A percentile compares a stretch with the other conserved stretches of the same genome.
Conservation (phyloP, 495 filamentous ascomycete species). For the Aspergillus conjunctus region DNA sequence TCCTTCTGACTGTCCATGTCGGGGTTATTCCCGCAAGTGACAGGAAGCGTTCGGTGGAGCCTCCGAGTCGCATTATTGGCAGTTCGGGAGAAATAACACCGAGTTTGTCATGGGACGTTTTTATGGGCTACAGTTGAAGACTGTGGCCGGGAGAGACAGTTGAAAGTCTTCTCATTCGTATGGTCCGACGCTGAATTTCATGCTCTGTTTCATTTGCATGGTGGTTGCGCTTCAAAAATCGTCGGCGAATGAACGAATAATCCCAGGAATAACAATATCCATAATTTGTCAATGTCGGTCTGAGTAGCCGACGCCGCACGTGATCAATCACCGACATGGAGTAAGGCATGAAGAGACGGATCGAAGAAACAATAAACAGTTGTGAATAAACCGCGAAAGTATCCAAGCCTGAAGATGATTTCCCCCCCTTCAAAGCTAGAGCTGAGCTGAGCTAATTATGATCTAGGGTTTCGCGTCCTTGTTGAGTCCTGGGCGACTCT, state of each 20-base stretch:
- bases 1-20: background rate
- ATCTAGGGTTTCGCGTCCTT: no score
- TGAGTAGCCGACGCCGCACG: background rate
- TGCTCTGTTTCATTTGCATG: background rate
- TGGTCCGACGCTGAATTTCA: background rate
- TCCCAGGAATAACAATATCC: no score
- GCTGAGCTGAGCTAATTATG: background rate
- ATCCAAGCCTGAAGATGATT: background rate
- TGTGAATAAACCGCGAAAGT: background rate
- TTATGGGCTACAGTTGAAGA: background rate
- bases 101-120: background rate
- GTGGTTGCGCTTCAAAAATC: background rate
- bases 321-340: constrained; percentile 15
- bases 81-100: constrained; percentile 14
- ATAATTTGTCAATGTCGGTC: no score
- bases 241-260: constrained; percentile 19
- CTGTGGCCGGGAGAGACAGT: background rate
- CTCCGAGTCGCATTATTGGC: background rate
- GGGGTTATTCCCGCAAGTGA: background rate
- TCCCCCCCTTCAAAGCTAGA: background rate
- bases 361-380: background rate
- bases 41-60: background rate
- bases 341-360: background rate
- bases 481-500: background rate
- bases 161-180: background rate